A percentile compares a stretch with the other conserved stretches of the same genome.
These are phyloP conservation scores for Leccinum uliginosum DNA, from an alignment of 768 basidiomycete genomes.

Conservation along the genomic window DNA sequence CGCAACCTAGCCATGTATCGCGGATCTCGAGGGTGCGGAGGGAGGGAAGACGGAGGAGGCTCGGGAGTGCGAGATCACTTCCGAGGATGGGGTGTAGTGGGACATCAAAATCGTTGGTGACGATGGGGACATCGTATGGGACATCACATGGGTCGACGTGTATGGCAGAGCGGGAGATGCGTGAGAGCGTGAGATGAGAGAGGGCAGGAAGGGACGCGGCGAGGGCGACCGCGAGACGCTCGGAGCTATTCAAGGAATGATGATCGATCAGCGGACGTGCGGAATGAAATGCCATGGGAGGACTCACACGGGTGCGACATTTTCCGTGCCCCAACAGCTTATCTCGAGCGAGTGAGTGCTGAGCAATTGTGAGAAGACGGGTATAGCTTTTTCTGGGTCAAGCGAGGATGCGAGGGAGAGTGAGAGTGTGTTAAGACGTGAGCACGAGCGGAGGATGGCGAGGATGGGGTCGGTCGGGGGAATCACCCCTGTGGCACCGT, in stretches of 20 bases:
- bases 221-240: conserved; percentile 65
- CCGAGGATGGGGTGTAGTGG: conserved; percentile 52
- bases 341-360: conserved; percentile 19
- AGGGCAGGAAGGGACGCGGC: conserved; percentile 57
- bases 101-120: conserved; percentile 57
- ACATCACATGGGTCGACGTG: conserved; percentile 51
- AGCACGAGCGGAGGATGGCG: conserved; percentile 45
- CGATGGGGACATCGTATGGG: conserved; percentile 49
- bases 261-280: conserved; percentile 1
- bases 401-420: conserved; percentile 27
- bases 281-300: neutral
- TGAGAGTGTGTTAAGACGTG: conserved; percentile 35
- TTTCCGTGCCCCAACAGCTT: conserved; percentile 29
- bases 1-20: conserved; percentile 63
- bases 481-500: conserved; percentile 29
- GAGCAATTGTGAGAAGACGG: conserved; percentile 22
- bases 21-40: conserved; percentile 60
- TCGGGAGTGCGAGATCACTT: conserved; percentile 57
- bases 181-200: conserved; percentile 52
- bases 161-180: conserved; percentile 61
- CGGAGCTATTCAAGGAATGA: conserved; percentile 28
- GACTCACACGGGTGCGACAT: conserved; percentile 35
- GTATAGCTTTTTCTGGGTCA: conserved; percentile 11
- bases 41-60: conserved; percentile 58
- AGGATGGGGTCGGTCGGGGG: conserved; percentile 45